Evolutionary conservation across 108 stramenopile genomes (phyloP).

Genomic region (Schizochytrium sp.): DNA sequence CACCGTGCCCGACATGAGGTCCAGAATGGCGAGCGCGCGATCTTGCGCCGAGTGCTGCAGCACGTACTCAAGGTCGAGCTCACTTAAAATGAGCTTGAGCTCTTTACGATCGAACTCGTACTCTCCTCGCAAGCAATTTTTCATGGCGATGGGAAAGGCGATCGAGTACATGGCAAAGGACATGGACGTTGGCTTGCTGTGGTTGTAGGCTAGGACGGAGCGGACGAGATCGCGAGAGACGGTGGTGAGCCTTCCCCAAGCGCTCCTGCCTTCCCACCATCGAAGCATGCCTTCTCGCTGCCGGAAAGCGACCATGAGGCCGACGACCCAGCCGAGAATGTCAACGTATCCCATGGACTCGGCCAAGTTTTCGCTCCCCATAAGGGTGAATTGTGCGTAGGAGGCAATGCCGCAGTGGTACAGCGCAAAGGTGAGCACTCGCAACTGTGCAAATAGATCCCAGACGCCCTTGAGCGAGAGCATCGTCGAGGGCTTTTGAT

Average conservation of each 20-base stretch:
- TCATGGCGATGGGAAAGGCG: neutral
- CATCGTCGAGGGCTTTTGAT: neutral
- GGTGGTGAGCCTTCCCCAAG: neutral
- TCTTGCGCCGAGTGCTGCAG: neutral
- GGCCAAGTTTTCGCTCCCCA: neutral
- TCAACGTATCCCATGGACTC: neutral
- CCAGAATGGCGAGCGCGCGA: neutral
- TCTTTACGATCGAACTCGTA: neutral
- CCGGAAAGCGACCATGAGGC: neutral
- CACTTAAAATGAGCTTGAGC: neutral
- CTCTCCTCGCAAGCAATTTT: neutral
- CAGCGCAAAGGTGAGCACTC: neutral
- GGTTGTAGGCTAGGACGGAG: neutral
- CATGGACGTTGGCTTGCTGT: neutral
- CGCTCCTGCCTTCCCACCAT: neutral
- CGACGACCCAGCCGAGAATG: slow-evolving; percentile 12
- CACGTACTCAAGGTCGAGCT: neutral
- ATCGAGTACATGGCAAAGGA: slow-evolving; percentile 5
- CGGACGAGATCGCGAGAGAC: neutral
- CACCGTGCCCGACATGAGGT: slow-evolving; percentile 6
- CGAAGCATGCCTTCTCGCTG: neutral
- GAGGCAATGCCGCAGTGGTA: neutral
- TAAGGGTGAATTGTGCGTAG: neutral
- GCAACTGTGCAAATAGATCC: neutral
- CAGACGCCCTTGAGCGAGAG: neutral